These are phyloP conservation scores for Lactarius sanguifluus DNA, from an alignment of 768 basidiomycete species.

Conservation along the genomic window DNA sequence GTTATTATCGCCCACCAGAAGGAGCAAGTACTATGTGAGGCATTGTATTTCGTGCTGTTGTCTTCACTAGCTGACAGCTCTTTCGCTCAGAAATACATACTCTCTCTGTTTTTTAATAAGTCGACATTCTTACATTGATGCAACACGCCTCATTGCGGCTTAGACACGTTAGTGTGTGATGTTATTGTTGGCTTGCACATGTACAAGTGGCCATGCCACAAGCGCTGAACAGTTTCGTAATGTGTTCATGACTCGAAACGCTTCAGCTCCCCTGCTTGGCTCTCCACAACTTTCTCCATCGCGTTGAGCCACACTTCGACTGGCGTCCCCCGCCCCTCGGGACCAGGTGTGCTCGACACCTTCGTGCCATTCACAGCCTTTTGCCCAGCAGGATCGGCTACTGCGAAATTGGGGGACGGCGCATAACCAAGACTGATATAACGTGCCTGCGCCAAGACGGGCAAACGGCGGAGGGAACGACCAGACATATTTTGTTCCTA, in stretches of 20 bases:
- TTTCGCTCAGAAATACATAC: conserved; percentile 7
- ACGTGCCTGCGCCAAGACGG: conserved; percentile 86
- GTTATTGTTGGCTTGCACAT: neutral
- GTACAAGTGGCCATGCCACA: neutral
- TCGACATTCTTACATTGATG: neutral
- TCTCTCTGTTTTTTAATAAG: conserved; percentile 4
- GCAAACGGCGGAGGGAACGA: conserved; percentile 86
- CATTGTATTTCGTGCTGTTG: neutral
- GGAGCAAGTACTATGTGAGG: conserved; percentile 10
- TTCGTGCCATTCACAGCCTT: conserved; percentile 16
- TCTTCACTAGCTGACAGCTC: conserved; percentile 5
- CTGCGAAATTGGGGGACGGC: neutral
- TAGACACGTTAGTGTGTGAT: neutral
- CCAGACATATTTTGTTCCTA: conserved; percentile 87
- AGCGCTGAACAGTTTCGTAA: neutral
- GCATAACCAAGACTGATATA: conserved; percentile 54
- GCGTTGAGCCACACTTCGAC: conserved; percentile 81
- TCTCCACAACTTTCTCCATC: conserved; percentile 73
- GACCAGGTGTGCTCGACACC: neutral
- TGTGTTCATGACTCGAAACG: conserved; percentile 38
- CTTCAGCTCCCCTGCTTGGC: conserved; percentile 54
- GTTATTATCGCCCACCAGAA: neutral
- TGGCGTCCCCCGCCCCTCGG: conserved; percentile 37
- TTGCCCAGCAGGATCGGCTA: conserved; percentile 10
- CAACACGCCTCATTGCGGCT: neutral